phyloP scores from a whole-genome alignment of 495 filamentous ascomycete species.

The Mycothermus thermophilus region DNA sequence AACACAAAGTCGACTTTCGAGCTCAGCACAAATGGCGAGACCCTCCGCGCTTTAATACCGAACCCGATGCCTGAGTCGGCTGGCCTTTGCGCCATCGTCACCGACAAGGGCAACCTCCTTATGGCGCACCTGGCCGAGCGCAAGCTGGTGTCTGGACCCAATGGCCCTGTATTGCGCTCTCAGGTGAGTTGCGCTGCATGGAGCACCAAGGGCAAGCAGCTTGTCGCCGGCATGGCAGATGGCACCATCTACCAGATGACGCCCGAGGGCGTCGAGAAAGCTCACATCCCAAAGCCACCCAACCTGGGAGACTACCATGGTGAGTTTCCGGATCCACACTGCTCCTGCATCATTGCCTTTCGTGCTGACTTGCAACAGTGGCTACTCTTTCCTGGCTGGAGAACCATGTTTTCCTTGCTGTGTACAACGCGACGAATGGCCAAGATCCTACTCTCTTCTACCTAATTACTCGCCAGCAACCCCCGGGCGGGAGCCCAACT shows the following conservation, averaged over 20 bases:
- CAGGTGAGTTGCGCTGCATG: slow-evolving; percentile 78
- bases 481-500: slow-evolving; percentile 19
- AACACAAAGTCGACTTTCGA: slow-evolving; percentile 54
- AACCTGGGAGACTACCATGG: slow-evolving; percentile 55
- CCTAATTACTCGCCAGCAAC: slow-evolving; percentile 52
- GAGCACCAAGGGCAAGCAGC: slow-evolving; percentile 85
- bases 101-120: slow-evolving; percentile 61
- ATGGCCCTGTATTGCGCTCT: slow-evolving; percentile 52
- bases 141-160: slow-evolving; percentile 41
- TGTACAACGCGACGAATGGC: slow-evolving; percentile 51
- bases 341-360: slow-evolving; percentile 11
- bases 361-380: slow-evolving; percentile 33
- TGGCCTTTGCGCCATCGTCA: slow-evolving; percentile 63
- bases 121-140: slow-evolving; percentile 67
- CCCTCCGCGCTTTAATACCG: slow-evolving; percentile 60
- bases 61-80: slow-evolving; percentile 59
- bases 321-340: slow-evolving; percentile 24
- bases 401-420: slow-evolving; percentile 68
- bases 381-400: slow-evolving; percentile 83
- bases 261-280: slow-evolving; percentile 60
- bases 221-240: slow-evolving; percentile 76
- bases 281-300: slow-evolving; percentile 63
- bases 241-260: slow-evolving; percentile 75
- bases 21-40: slow-evolving; percentile 57
- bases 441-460: slow-evolving; percentile 52